Evolutionary conservation across 1,284 basidiomycete genomes (phyloP), one percentile per base, ranked within the genome.

Genomic region (Irpex sp.): DNA sequence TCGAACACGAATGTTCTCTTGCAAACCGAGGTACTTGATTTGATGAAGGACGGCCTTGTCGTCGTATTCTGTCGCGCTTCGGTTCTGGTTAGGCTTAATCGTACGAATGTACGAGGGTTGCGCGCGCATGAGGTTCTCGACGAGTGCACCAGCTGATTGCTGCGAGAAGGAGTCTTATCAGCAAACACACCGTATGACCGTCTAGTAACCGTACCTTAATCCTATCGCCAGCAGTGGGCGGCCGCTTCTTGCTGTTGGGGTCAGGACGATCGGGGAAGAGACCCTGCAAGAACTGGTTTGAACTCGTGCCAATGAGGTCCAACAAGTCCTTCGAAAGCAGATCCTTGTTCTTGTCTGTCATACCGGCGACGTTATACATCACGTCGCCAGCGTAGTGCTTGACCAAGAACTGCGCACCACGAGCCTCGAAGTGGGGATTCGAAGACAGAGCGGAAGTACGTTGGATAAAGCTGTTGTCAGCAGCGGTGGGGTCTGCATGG

Each of bases 301-400:
- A 79, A 67, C 91, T 93, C 51, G 81, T 78, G 39, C 87, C 91
- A 62, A 99, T 82, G 54, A 99, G 84, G 70, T 98, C 95, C 57
- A 98, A 80, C 47, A 99, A 81, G 72, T 99, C 97, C 75, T 98
- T 98, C 73, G 95, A 83, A 36, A 99, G 82, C 5, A 94, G 87
- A 70, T 99, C 97, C 82, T 99, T 99, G 82, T 99, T 99, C 85
- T 99, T 99, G 78, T 99, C 97, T 16, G 97, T 99, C 97, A 99
- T 99, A 8, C 97, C 97, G 14, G 90, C 73, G 7, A 99, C 88
- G 66, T 95, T 97, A 80, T 99, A 99, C 86, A 96, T 93, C 67
- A 99, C 97, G 72, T 99, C 97, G 67, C 97, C 97, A 33, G 96
- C 96, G 71, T 98, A 98, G 73, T 98, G 95, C 70, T 87, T 90